Percentiles rank a stretch among this genome's conserved stretches.
Conservation (phyloP, 257 asterid species). For the Euphrasia confusa region DNA sequence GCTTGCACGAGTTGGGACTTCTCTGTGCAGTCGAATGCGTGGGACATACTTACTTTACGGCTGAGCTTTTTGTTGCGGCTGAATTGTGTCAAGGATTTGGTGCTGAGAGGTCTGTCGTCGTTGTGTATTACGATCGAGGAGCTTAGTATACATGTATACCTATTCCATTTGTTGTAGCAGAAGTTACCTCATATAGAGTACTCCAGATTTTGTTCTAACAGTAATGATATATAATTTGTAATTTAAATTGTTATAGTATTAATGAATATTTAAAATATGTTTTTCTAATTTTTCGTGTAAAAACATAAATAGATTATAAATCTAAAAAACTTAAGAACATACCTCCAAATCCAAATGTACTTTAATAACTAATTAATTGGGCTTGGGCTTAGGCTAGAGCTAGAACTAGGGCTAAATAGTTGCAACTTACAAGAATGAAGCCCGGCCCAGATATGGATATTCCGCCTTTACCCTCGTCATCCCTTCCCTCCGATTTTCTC, state of each 20-base stretch:
- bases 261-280: too few relatives aligned
- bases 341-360: too few relatives aligned
- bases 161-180: slow-evolving; percentile 16
- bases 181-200: neutral
- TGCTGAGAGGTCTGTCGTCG: neutral
- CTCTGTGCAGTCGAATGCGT: slow-evolving; percentile 9
- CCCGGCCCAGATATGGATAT: slow-evolving; percentile 25
- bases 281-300: too few relatives aligned
- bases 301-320: too few relatives aligned
- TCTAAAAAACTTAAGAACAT: too few relatives aligned
- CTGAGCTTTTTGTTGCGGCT: neutral
- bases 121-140: slow-evolving; percentile 15
- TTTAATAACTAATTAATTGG: too few relatives aligned
- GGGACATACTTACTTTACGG: neutral
- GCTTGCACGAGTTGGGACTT: neutral
- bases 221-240: too few relatives aligned
- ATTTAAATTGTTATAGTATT: too few relatives aligned
- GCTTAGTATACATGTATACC: neutral
- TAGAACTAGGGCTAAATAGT: too few relatives aligned
- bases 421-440: neutral
- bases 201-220: too few relatives aligned
- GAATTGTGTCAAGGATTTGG: slow-evolving; percentile 15
- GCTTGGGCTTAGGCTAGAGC: too few relatives aligned
- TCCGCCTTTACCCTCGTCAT: slow-evolving; percentile 16
- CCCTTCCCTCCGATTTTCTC: neutral